Evolutionary conservation across 1,139 yeast genomes (phyloP).

Genomic region (Candida anutae): DNA sequence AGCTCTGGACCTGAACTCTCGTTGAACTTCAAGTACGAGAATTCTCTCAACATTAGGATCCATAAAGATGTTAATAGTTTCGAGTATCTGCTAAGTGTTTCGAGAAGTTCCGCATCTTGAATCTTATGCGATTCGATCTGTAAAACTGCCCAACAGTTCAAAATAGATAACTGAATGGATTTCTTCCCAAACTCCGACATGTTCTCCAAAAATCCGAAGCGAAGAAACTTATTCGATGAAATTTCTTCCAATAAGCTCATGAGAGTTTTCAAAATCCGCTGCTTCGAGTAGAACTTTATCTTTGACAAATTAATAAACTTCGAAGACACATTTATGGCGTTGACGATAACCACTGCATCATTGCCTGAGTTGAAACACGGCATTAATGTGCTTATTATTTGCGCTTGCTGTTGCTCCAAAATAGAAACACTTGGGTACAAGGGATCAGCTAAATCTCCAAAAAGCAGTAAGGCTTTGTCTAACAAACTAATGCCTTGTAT

Average conservation of each 20-base stretch:
- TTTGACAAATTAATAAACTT: constrained; percentile 53
- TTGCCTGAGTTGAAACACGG: constrained; percentile 82
- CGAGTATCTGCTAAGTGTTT: constrained; percentile 52
- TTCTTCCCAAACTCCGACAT: constrained; percentile 50
- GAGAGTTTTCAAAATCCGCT: constrained; percentile 61
- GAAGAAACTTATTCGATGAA: constrained; percentile 35
- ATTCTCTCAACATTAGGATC: constrained; percentile 71
- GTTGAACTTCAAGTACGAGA: constrained; percentile 57
- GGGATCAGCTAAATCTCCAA: constrained; percentile 62
- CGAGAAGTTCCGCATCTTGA: constrained; percentile 25
- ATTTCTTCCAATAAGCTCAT: constrained; percentile 61
- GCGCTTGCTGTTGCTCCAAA: constrained; percentile 91
- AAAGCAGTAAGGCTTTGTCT: constrained; percentile 29
- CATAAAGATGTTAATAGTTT: constrained; percentile 64
- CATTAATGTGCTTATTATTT: constrained; percentile 79
- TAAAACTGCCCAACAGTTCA: constrained; percentile 86
- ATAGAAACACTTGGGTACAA: constrained; percentile 64
- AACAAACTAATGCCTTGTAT: constrained; percentile 60
- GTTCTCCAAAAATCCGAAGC: constrained; percentile 35
- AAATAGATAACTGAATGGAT: constrained; percentile 59
- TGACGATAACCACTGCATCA: constrained; percentile 65
- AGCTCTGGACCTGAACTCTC: constrained; percentile 42
- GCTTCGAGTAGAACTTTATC: constrained; percentile 40
- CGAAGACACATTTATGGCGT: constrained; percentile 75
- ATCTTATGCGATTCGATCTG: constrained; percentile 38